Percentiles rank a stretch among this genome's conserved stretches.
phyloP scores from a whole-genome alignment of 768 basidiomycete genomes.

The Leccinum disarticulatum region DNA sequence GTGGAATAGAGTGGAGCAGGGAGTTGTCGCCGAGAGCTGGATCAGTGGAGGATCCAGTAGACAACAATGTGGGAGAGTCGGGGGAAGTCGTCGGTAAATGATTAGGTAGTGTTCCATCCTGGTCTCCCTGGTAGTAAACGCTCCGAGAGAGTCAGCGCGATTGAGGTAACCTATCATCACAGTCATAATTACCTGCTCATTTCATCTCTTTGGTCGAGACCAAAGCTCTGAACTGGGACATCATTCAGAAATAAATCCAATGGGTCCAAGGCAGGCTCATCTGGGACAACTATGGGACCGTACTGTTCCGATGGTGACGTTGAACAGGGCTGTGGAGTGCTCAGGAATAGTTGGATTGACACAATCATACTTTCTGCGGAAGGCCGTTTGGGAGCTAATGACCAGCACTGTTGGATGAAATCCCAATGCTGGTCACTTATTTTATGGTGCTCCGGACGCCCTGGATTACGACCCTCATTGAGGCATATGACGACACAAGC shows the following conservation, averaged over 20 bases:
- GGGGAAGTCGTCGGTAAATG: not conserved
- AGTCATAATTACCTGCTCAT: not conserved
- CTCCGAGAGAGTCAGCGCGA: not conserved
- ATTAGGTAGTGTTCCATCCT: too few species aligned
- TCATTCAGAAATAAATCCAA: not conserved
- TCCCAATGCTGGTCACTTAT: not conserved
- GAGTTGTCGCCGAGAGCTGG: conserved; percentile 12
- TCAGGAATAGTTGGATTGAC: not conserved
- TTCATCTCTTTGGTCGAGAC: not conserved
- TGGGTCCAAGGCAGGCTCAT: not conserved
- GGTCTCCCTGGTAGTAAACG: too few species aligned
- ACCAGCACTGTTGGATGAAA: not conserved
- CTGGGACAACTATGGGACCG: not conserved
- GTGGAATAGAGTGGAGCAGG: too few species aligned
- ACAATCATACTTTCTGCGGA: not conserved
- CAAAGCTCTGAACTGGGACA: not conserved
- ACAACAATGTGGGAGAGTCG: too few species aligned
- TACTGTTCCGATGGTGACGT: not conserved
- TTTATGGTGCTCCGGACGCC: not conserved
- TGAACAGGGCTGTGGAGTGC: not conserved
- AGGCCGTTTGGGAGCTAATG: not conserved
- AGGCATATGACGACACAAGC: not conserved
- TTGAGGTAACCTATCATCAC: not conserved
- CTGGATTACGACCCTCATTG: not conserved
- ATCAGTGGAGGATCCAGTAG: conserved; percentile 3